Base-by-base conservation (phyloP, 2,329 filamentous ascomycete species). In the Xylaria multiplex region DNA sequence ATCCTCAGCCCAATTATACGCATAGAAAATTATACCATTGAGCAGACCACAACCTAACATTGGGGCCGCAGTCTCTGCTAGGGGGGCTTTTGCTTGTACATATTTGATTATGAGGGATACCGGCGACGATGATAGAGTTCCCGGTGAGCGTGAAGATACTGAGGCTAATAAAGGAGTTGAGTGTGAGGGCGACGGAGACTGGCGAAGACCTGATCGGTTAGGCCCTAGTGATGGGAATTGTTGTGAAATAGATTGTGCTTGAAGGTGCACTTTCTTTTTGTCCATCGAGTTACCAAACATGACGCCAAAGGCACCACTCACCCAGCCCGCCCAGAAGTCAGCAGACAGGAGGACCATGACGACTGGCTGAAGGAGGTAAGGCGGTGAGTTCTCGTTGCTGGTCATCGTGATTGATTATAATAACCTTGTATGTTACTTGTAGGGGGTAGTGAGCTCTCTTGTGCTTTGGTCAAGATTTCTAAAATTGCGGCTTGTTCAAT, bases 241-340 rank as follows among this genome's bases (percentile, higher is more conserved):
- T 77, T 76, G 68, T 72, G 69, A 24, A 14, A 74, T 55, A 77
- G 76, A 63, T 70, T 72, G 74, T 42, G 92, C 90, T 83, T 98
- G 95, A 2, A 96, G 82, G 46, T 90, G 91, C 59, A 93, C 92
- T 71, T 85, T 83, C 74, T 82, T 79, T 22, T 93, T 80, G 76
- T 94, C 91, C 4, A 97, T 83, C 2, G 93, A 93, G 74, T 97
- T 97, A 69, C 95, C 93, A 67, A 97, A 91, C 54, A 97, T 81
- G 73, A 97, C 97, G 52, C 93, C 92, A 55, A 90, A 84, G 64
- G 91, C 93, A 59, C 95, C 95, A 76, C 91, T 95, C 67, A 96
- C 81, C 79, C 97, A 97, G 74, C 94, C 93, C 64, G 94, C 92
- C 92, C 92, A 97, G 79, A 97, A 97, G 77, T 97, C 94, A 72